phyloP scores from a whole-genome alignment of 768 basidiomycete genomes.

The Leccinum subgranulosum region DNA sequence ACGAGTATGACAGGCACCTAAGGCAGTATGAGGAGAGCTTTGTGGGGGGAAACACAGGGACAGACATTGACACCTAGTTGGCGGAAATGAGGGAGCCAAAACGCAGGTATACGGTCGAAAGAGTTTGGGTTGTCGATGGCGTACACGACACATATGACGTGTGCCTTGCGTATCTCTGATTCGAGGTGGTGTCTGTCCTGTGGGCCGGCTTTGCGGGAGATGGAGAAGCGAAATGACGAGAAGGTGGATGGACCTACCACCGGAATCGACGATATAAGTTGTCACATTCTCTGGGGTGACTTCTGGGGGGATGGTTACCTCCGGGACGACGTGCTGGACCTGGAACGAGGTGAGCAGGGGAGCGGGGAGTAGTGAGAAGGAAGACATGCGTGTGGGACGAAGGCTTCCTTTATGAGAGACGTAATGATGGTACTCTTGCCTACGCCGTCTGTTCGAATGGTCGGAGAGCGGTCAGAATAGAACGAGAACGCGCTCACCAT shows the following conservation, averaged over 20 bases:
- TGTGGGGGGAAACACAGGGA: conserved; percentile 6
- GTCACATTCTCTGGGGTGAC: conserved; percentile 98
- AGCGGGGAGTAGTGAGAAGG: not conserved
- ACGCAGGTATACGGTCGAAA: conserved; percentile 96
- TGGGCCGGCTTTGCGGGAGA: conserved; percentile 59
- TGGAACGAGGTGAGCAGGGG: conserved; percentile 29
- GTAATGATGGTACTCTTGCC: conserved; percentile 98
- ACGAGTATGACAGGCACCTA: conserved; percentile 96
- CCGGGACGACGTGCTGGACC: conserved; percentile 95
- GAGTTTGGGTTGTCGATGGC: conserved; percentile 95
- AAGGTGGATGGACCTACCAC: conserved; percentile 53
- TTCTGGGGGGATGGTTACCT: conserved; percentile 97
- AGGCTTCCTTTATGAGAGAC: conserved; percentile 94
- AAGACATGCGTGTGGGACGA: conserved; percentile 74
- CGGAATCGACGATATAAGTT: conserved; percentile 96
- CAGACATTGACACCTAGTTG: conserved; percentile 92
- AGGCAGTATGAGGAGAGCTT: conserved; percentile 5
- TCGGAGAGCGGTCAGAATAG: not conserved
- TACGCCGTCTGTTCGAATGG: conserved; percentile 72
- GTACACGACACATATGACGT: conserved; percentile 98
- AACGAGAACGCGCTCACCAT: conserved; percentile 54
- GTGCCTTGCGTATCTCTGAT: conserved; percentile 93
- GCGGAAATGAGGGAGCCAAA: conserved; percentile 95
- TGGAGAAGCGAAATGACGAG: conserved; percentile 3
- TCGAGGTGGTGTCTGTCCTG: conserved; percentile 88